Conservation (phyloP, 2,329 filamentous ascomycete genomes). For the Dactylellina parvicollis region DNA sequence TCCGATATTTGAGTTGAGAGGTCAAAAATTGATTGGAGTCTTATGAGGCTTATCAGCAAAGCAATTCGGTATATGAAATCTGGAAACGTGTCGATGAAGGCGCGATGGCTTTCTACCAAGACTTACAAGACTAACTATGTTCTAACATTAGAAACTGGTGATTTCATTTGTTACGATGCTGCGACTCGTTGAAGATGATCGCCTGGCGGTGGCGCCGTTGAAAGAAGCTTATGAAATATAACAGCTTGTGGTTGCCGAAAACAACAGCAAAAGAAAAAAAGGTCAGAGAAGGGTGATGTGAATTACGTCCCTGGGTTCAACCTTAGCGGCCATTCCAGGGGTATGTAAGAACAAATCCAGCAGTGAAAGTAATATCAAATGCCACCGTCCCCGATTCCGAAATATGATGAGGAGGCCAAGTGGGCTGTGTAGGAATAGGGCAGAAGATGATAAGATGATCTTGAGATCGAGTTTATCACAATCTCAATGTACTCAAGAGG, state of each 20-base stretch:
- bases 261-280: conserved; percentile 38
- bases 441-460: conserved; percentile 12
- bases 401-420: conserved; percentile 27
- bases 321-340: conserved; percentile 29
- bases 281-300: conserved; percentile 2
- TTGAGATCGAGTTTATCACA: conserved; percentile 4
- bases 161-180: conserved; percentile 43
- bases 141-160: conserved; percentile 52
- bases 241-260: conserved; percentile 30
- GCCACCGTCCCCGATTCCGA: conserved; percentile 29
- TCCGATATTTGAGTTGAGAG: conserved; percentile 40
- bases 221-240: conserved; percentile 53
- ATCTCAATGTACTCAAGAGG: conserved; percentile 4
- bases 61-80: conserved; percentile 48
- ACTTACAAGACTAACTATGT: conserved; percentile 47
- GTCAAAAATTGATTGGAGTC: conserved; percentile 27
- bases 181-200: conserved; percentile 44
- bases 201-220: conserved; percentile 47
- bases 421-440: conserved; percentile 47
- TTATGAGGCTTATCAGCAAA: conserved; percentile 51
- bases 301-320: conserved; percentile 31
- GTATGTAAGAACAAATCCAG: conserved; percentile 22
- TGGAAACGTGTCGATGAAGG: conserved; percentile 19
- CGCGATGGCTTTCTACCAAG: conserved; percentile 14
- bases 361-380: conserved; percentile 42